Evolutionary conservation across 306 rosid species (phyloP), one percentile per base, ranked within the genome.

Genomic region (Corylus heterophylla): DNA sequence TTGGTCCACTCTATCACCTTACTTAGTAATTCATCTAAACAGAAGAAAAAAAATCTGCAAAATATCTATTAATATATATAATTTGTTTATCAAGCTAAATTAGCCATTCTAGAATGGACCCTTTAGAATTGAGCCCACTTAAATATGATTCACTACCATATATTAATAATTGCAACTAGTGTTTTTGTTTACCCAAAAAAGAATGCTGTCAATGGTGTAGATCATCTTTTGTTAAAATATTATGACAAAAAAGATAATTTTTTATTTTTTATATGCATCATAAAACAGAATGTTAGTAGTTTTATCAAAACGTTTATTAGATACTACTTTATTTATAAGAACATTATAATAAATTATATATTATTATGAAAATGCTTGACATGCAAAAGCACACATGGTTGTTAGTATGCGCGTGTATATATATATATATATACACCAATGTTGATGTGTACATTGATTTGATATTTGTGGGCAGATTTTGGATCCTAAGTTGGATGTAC

Each of bases 401-500:
- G 66, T 5, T 59, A 59, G 56, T 52, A 52, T 29, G 31, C 31
- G 31, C n/a, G 31, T 29, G 31, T 29, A 1, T 17, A 0, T 17
- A 13, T 5, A 17, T 70, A 10, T 6, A 27, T 42, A 13, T 25
- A 25, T 39, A 61, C 47, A 37, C 66, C 71, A 62, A 75, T 73
- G 51, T 18, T 75, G 42, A 37, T 70, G 44, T 14, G 1, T 44
- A 73, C 73, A 58, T 76, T 74, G 62, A 61, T 64, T 71, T 69
- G 78, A 47, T 72, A 29, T 81, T 69, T 74, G 71, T 71, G 81
- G 66, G 87, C 96, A 96, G 99, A 94, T 96, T 88, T 81, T 84
- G 86, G 86, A 91, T 88, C 97, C 99, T 37, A 87, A 49, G 73
- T 72, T 87, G 74, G 96, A 93, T 72, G 73, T 82, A 64, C 90